Percentiles rank a stretch among this genome's conserved stretches.
These are phyloP conservation scores for Pleoardoris graminearum DNA, from an alignment of 2,329 filamentous ascomycete species.

Conservation along the genomic window DNA sequence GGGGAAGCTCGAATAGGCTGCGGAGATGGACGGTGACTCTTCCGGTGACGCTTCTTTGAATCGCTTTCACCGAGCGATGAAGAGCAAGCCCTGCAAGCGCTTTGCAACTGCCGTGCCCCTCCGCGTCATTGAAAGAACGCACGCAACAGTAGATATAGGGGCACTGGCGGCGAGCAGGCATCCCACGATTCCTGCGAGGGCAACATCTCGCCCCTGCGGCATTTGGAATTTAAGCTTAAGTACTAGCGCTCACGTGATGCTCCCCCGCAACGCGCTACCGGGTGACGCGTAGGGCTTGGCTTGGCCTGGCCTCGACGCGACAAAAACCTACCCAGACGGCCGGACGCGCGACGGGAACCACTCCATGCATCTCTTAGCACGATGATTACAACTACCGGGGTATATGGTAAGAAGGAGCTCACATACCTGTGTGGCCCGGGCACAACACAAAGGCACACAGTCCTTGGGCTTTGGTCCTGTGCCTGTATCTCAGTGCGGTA, in stretches of 20 bases:
- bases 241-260: constrained; percentile 8
- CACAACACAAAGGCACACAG: not conserved
- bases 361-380: constrained; percentile 20
- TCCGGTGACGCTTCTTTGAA: not conserved
- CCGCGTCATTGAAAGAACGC: not conserved
- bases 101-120: too few relatives aligned
- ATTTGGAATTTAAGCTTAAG: constrained; percentile 3
- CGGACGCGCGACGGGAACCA: constrained; percentile 20
- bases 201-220: constrained; percentile 12
- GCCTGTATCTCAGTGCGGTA: not conserved
- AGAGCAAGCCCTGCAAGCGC: not conserved
- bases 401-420: constrained; percentile 30
- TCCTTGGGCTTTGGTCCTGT: not conserved
- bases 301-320: constrained; percentile 6
- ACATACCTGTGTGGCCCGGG: not conserved
- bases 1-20: constrained; percentile 18
- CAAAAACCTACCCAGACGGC: not conserved
- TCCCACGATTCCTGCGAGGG: constrained; percentile 12
- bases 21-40: constrained; percentile 6
- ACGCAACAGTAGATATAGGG: not conserved
- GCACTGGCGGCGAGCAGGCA: not conserved
- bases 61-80: constrained; percentile 2
- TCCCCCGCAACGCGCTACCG: constrained; percentile 13
- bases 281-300: not conserved
- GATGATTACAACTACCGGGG: constrained; percentile 30